Base-by-base conservation (phyloP, 225 moss, liverwort and hornwort species). In the Marchantia polymorpha region DNA sequence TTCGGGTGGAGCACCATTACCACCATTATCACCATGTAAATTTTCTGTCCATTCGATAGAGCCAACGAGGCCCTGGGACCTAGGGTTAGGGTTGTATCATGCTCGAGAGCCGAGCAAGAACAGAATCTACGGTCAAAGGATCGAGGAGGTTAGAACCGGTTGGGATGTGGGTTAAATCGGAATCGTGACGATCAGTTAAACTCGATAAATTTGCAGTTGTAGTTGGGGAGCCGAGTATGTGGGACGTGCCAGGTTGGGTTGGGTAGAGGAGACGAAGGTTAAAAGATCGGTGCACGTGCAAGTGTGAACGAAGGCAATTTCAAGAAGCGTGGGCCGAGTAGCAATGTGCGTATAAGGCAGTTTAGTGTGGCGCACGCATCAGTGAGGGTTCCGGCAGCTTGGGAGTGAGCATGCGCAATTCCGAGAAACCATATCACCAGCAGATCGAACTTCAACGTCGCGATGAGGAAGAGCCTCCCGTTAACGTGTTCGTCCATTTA, bases 381-480 rank as follows among this genome's bases (percentile, higher is more conserved):
- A 54, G 58, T 54, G 23, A 39, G 20, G 58, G 27, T 16, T 12
- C 3, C 9, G 39, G 27, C 16, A 31, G 23, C 30, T 59, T 39
- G 20, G 7, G 22, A 20, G 59, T 75, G 75, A 75, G 75, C 53
- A 75, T 75, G 75, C 56, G 75, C 75, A 46, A 60, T 17, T 17
- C 23, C 19, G 75, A 59, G 75, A 29, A 17, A 27, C 14, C 26
- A 17, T 59, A 74, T 54, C 53, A 59, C 31, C 29, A 39, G 56
- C 59, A 58, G 75, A 75, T 75, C 58, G 75, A 75, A 39, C 75
- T 75, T 58, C 75, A 58, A 39, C 29, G 22, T 19, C 29, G 59
- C 27, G 26, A 52, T 52, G 75, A 75, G 55, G 75, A 58, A 53
- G 58, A 59, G 17, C 55, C 20, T 58, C 56, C 75, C 7, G 12